Conservation (phyloP, 2,329 filamentous ascomycete genomes). For the Colletotrichum sp. region DNA sequence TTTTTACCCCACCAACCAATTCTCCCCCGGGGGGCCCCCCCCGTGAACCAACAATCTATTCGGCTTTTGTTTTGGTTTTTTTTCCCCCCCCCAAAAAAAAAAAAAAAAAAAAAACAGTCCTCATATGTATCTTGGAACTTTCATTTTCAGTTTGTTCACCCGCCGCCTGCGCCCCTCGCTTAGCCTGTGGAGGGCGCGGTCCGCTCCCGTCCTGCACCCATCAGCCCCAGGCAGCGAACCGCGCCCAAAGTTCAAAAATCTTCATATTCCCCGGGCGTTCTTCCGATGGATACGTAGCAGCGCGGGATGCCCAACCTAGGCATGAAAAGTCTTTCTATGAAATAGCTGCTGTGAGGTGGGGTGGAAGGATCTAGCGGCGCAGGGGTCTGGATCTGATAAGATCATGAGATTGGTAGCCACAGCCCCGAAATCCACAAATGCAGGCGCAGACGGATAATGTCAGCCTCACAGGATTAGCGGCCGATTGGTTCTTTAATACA, state of each 20-base stretch:
- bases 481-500: rapidly evolving
- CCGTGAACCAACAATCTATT: too few species aligned
- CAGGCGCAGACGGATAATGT: rapidly evolving
- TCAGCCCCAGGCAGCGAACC: neutral
- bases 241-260: rapidly evolving
- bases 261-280: neutral
- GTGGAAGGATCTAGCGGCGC: neutral
- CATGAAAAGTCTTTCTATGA: rapidly evolving
- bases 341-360: neutral
- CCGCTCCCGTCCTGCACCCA: neutral
- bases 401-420: neutral
- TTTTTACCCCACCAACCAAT: too few species aligned
- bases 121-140: too few species aligned
- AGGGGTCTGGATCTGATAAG: neutral
- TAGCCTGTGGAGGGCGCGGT: too few species aligned
- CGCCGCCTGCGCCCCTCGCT: too few species aligned
- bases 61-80: too few species aligned
- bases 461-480: neutral
- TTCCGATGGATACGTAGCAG: neutral
- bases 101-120: too few species aligned
- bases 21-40: too few species aligned
- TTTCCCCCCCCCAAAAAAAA: too few species aligned
- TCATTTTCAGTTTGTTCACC: too few species aligned
- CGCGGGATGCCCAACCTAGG: neutral
- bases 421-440: neutral